Evolutionary conservation across 2,329 filamentous ascomycete species (phyloP), one percentile per base, ranked within the genome.

Genomic region (Neophaeococcomyces aloes): DNA sequence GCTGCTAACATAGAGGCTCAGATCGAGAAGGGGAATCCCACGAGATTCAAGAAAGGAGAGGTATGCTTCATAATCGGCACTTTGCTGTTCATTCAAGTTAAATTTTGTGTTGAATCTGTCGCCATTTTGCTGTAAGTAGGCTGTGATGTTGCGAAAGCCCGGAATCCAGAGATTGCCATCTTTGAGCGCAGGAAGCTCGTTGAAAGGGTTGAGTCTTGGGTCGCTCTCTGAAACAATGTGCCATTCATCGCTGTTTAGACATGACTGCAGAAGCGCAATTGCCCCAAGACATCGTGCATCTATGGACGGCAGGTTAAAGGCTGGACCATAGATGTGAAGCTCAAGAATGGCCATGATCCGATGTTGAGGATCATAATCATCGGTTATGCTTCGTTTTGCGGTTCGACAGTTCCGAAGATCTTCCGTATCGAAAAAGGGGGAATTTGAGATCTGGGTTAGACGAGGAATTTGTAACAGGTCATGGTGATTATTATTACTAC

Each of bases 211-310:
- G 51, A 82, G 65, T 32, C 78, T 76, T 42, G 81, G 75, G 61
- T 88, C 79, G 61, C 82, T 86, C 59, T 76, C 83, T 34, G 81
- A 76, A 52, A 91, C 68, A 49, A 93, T 67, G 50, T 74, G 70
- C 83, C 83, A 94, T 54, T 75, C 65, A 37, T 69, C 64, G 45
- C 64, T 60, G 29, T 75, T 72, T 18, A 85, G 67, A 46, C 72
- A 73, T 55, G 77, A 69, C 48, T 77, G 74, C 45, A 94, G 71
- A 60, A 88, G 88, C 42, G 84, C 78, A 53, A 94, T 78, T 33
- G 82, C 73, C 21, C 88, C 88, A 48, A 94, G 76, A 60, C 88
- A 96, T 68, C 94, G 85, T 35, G 89, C 72, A 58, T 96, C 88
- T 56, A 96, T 83, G 33, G 91, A 96, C 11, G 89, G 81, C 34